These are phyloP conservation scores for Graphium sp. DNA, from an alignment of 2,329 filamentous ascomycete genomes.

Conservation along the genomic window DNA sequence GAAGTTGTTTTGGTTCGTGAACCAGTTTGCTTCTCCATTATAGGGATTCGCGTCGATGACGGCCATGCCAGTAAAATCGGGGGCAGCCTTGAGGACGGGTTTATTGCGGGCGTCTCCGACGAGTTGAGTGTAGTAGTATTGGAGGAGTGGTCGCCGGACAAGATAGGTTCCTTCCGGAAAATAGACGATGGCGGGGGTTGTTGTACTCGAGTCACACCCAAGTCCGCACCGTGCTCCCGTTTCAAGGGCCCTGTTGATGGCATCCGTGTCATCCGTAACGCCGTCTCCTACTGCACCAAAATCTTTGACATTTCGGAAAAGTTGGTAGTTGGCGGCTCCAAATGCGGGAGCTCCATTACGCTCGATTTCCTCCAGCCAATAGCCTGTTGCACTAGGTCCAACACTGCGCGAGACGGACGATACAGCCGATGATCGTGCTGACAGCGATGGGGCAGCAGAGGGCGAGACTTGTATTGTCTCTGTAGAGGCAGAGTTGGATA, in stretches of 20 bases:
- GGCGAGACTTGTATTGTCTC: too few relatives aligned
- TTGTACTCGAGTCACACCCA: conserved; percentile 70
- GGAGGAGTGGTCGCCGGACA: conserved; percentile 62
- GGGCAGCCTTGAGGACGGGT: conserved; percentile 35
- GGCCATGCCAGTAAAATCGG: conserved; percentile 70
- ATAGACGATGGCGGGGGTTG: conserved; percentile 75
- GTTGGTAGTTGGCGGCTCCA: conserved; percentile 40
- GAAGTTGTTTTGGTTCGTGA: conserved; percentile 71
- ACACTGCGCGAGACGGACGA: too few relatives aligned
- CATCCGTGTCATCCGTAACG: conserved; percentile 65
- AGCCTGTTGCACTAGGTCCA: too few relatives aligned
- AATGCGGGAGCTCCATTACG: conserved; percentile 56
- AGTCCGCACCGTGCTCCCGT: conserved; percentile 65
- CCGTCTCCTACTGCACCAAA: conserved; percentile 56
- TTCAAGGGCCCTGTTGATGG: conserved; percentile 72
- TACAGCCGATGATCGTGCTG: too few relatives aligned
- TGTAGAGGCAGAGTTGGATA: too few relatives aligned
- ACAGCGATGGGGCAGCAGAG: too few relatives aligned
- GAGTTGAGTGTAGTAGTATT: conserved; percentile 88
- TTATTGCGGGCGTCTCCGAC: conserved; percentile 49
- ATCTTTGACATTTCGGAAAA: conserved; percentile 64
- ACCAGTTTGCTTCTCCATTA: conserved; percentile 51
- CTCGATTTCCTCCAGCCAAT: conserved; percentile 57
- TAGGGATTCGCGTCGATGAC: conserved; percentile 81
- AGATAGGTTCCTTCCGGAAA: conserved; percentile 80